Percentiles rank a stretch among this genome's conserved stretches.
Evolutionary conservation across 2,329 filamentous ascomycete species (phyloP).

Genomic region (Zymoseptoria tritici): DNA sequence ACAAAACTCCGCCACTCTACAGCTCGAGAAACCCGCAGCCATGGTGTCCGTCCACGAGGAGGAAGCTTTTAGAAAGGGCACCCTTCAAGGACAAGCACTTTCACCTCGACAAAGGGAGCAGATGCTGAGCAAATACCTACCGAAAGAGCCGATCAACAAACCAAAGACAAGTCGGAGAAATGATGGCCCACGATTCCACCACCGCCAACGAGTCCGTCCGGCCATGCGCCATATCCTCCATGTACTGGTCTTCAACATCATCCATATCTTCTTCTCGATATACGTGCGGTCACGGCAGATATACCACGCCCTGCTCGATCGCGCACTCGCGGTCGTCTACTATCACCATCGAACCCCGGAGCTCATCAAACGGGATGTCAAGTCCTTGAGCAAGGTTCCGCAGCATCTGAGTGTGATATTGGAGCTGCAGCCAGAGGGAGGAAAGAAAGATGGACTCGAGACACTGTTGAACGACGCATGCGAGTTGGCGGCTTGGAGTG

Average conservation of each 20-base stretch:
- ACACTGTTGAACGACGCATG: slow-evolving; percentile 82
- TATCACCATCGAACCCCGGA: slow-evolving; percentile 95
- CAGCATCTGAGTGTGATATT: slow-evolving; percentile 83
- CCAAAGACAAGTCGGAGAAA: slow-evolving; percentile 2
- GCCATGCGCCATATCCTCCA: slow-evolving; percentile 42
- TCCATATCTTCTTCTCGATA: slow-evolving; percentile 79
- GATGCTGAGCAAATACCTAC: slow-evolving; percentile 29
- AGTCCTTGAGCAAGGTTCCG: slow-evolving; percentile 64
- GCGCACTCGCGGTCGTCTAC: slow-evolving; percentile 72
- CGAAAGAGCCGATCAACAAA: slow-evolving; percentile 15
- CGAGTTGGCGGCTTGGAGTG: slow-evolving; percentile 88
- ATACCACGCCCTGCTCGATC: slow-evolving; percentile 70
- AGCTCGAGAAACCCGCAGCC: background rate
- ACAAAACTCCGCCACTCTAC: background rate
- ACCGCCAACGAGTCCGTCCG: slow-evolving; percentile 23
- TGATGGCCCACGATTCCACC: slow-evolving; percentile 15
- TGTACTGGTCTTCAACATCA: slow-evolving; percentile 57
- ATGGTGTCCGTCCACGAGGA: background rate
- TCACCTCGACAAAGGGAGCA: slow-evolving; percentile 25
- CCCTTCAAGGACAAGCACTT: slow-evolving; percentile 18
- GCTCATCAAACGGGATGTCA: slow-evolving; percentile 81
- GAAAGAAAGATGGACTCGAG: slow-evolving; percentile 68
- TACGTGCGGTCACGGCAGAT: slow-evolving; percentile 76
- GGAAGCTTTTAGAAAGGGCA: background rate
- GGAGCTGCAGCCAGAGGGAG: slow-evolving; percentile 59